These are phyloP conservation scores for Polytrichum commune DNA, from an alignment of 225 moss, liverwort and hornwort genomes.

Conservation along the genomic window DNA sequence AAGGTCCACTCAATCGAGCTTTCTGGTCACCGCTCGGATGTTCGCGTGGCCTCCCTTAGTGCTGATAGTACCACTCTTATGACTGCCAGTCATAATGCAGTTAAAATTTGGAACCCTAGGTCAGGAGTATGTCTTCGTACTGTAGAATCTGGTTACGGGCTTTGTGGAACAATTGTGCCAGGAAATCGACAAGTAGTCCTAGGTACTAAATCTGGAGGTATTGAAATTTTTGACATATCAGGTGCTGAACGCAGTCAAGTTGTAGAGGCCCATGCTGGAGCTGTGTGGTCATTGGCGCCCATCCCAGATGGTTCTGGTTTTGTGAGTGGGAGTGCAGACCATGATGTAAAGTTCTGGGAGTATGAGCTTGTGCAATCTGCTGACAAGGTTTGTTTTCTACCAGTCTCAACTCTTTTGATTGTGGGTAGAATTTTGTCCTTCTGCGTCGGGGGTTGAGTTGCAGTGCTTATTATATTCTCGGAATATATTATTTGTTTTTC, in stretches of 20 bases:
- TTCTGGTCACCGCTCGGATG: conserved; percentile 85
- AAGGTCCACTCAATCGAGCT: conserved; percentile 76
- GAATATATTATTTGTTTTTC: too few species aligned
- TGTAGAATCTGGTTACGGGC: conserved; percentile 88
- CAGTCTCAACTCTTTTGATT: not conserved
- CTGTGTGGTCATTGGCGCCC: conserved; percentile 86
- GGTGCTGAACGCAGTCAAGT: conserved; percentile 76
- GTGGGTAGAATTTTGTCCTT: not conserved
- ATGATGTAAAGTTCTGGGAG: conserved; percentile 95
- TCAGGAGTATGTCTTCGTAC: conserved; percentile 83
- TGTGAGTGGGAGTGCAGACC: conserved; percentile 93
- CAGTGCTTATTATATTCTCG: not conserved
- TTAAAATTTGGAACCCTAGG: conserved; percentile 95
- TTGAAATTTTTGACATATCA: conserved; percentile 84
- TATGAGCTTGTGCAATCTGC: conserved; percentile 68
- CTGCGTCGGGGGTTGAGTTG: too few species aligned
- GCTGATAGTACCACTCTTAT: conserved; percentile 75
- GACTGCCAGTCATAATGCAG: conserved; percentile 96
- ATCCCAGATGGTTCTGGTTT: conserved; percentile 90
- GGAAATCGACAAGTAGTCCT: conserved; percentile 82
- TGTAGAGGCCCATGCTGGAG: conserved; percentile 83
- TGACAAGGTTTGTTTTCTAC: conserved; percentile 28
- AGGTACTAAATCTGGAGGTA: conserved; percentile 84
- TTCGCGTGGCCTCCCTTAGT: conserved; percentile 76
- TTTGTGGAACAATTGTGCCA: conserved; percentile 74